Evolutionary conservation across 805 yeast genomes (phyloP).

Genomic region (Candida oleophila): DNA sequence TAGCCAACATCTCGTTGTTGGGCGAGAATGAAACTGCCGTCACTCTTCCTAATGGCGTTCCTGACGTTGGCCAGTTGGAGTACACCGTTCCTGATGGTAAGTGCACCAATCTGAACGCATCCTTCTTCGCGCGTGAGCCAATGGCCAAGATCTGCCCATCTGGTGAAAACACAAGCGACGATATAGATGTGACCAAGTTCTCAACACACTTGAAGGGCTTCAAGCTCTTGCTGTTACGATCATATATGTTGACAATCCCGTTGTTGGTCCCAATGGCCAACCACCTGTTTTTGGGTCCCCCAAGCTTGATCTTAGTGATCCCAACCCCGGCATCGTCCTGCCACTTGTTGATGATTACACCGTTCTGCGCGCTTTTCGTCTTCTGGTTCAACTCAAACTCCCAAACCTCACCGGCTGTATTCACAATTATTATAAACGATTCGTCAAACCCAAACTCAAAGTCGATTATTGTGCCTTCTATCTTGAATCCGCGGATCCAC

Average conservation of each 20-base stretch:
- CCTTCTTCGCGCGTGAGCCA: conserved; percentile 82
- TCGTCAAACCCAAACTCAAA: conserved; percentile 61
- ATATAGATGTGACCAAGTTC: conserved; percentile 78
- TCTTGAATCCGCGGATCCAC: conserved; percentile 82
- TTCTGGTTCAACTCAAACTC: conserved; percentile 51
- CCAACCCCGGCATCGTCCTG: conserved; percentile 83
- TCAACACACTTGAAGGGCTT: conserved; percentile 68
- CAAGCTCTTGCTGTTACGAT: conserved; percentile 35
- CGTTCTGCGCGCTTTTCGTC: conserved; percentile 13
- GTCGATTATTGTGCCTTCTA: conserved; percentile 85
- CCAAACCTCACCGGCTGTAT: conserved; percentile 84
- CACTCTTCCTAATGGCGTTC: conserved; percentile 95
- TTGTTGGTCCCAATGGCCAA: conserved; percentile 84
- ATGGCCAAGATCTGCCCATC: conserved; percentile 90
- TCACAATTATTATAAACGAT: conserved; percentile 54
- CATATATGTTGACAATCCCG: conserved; percentile 89
- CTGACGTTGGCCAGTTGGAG: conserved; percentile 96
- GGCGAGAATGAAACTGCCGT: conserved; percentile 79
- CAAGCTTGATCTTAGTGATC: conserved; percentile 71
- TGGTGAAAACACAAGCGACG: conserved; percentile 67
- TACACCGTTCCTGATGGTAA: conserved; percentile 84
- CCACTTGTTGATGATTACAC: conserved; percentile 68
- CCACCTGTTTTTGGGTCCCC: conserved; percentile 72
- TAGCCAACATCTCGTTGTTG: conserved; percentile 75
- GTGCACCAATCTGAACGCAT: conserved; percentile 83